Base-by-base conservation (phyloP, 2,329 filamentous ascomycete species). In the Calonectria pseudoreteaudii region DNA sequence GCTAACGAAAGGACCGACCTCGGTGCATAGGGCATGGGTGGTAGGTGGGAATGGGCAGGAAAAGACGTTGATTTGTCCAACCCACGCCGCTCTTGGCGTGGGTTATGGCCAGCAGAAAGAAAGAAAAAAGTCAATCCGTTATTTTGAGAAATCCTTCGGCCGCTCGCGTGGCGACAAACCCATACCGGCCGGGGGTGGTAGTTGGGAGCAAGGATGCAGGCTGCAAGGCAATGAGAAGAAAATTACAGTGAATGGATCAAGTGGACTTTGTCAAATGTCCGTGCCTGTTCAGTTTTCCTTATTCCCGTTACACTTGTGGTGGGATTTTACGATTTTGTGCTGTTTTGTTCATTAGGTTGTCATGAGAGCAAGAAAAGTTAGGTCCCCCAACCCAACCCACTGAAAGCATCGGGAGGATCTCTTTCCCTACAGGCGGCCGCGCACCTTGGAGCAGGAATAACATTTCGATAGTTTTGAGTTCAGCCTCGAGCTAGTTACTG, bases 1-100 rank as follows among this genome's bases (percentile, higher is more conserved):
- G 23, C 65, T 52, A 72, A 47, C 34, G 38, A 67, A 72, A 58
- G 49, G 65, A 56, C 70, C 66, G 70, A 72, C 66, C 66, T 72
- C 70, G 70, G 66, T 49, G 56, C 65, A 36, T 64, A 11, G 34
- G 36, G 36, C 13, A 26, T 26, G 26, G 2, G 34, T 52, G 34
- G 16, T 18, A 8, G 10, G 38, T 20, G 16, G n/a, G n/a, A n/a
- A n/a, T n/a, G n/a, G n/a, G 18, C 11, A 36, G 10, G n/a, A 47
- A 66, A 62, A 38, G 36, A 68, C 50, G 53, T 53, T 64, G 70
- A 50, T 67, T 62, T 60, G 70, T 26, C 53, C 49, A 49, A 47
- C 44, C n/a, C n/a, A 18, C 18, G 52, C 30, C 1, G 23, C 53
- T 60, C 70, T 71, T 71, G 70, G 70, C 65, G 70, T 72, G 70